Percentiles rank a stretch among this genome's conserved stretches.
Conservation (phyloP, 2,329 filamentous ascomycete species). For the Penicillium freii region DNA sequence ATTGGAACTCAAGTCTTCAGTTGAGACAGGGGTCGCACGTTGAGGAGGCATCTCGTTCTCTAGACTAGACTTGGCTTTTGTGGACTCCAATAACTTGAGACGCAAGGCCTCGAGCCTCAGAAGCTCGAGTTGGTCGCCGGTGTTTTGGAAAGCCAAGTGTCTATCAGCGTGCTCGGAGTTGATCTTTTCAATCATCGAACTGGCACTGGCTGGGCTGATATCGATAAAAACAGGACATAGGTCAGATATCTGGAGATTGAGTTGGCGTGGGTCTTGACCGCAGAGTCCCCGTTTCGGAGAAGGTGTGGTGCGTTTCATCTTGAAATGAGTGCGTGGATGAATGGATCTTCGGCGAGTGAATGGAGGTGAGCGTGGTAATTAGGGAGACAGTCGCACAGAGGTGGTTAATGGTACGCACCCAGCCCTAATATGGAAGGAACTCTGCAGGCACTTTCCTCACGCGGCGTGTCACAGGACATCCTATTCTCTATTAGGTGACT, state of each 20-base stretch:
- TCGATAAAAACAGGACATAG: not conserved
- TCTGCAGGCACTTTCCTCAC: not conserved
- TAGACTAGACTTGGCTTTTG: not conserved
- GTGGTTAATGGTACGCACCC: not conserved
- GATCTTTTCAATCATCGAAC: not conserved
- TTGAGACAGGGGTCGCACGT: not conserved
- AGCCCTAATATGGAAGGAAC: not conserved
- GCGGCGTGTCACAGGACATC: not conserved
- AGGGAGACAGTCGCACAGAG: too few species aligned
- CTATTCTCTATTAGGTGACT: too few species aligned
- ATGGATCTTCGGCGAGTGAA: fast-evolving
- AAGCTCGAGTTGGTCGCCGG: not conserved
- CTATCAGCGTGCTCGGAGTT: not conserved
- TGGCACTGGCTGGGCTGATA: not conserved
- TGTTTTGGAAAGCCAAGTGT: not conserved
- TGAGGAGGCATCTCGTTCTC: too few species aligned
- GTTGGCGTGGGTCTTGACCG: not conserved
- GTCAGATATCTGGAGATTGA: not conserved
- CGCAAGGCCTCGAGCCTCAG: not conserved
- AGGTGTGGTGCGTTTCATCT: not conserved
- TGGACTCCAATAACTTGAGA: not conserved
- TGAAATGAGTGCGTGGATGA: not conserved
- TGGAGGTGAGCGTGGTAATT: not conserved
- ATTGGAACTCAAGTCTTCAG: not conserved
- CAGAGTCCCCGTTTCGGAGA: not conserved